These are phyloP conservation scores for Hypsizygus marmoreus DNA, from an alignment of 768 basidiomycete species.

Conservation along the genomic window DNA sequence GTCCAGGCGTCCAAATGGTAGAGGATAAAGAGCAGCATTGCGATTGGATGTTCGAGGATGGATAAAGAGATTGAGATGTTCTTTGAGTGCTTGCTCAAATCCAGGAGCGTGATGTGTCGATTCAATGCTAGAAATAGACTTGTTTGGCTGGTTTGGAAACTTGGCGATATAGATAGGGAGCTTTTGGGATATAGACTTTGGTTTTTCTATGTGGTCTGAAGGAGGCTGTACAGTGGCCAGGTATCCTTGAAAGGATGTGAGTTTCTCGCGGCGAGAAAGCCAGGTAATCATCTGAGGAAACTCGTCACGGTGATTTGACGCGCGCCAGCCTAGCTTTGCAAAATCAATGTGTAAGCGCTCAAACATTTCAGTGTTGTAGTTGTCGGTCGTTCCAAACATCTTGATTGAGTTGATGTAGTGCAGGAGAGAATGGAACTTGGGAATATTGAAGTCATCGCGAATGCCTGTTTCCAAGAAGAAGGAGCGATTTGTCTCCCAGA, in stretches of 20 bases:
- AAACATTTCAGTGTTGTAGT: constrained; percentile 34
- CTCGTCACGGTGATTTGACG: constrained; percentile 30
- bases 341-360: constrained; percentile 46
- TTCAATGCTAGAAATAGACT: too few species aligned
- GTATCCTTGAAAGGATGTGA: constrained; percentile 24
- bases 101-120: too few species aligned
- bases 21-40: background rate
- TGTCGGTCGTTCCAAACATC: constrained; percentile 28
- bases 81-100: background rate
- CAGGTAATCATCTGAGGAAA: constrained; percentile 40
- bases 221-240: too few species aligned
- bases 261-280: constrained; percentile 36
- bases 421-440: constrained; percentile 34
- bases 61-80: background rate
- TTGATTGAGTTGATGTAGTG: constrained; percentile 34
- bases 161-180: background rate
- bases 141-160: background rate
- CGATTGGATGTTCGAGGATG: background rate
- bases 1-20: background rate
- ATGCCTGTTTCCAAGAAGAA: constrained; percentile 27
- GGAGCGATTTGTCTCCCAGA: constrained; percentile 34
- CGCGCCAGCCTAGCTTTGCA: constrained; percentile 35
- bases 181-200: background rate
- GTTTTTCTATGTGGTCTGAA: too few species aligned
- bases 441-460: constrained; percentile 38